Evolutionary conservation across 2,329 filamentous ascomycete genomes (phyloP), one percentile per base, ranked within the genome.

Genomic region (Rhytidhysteron rufulum): DNA sequence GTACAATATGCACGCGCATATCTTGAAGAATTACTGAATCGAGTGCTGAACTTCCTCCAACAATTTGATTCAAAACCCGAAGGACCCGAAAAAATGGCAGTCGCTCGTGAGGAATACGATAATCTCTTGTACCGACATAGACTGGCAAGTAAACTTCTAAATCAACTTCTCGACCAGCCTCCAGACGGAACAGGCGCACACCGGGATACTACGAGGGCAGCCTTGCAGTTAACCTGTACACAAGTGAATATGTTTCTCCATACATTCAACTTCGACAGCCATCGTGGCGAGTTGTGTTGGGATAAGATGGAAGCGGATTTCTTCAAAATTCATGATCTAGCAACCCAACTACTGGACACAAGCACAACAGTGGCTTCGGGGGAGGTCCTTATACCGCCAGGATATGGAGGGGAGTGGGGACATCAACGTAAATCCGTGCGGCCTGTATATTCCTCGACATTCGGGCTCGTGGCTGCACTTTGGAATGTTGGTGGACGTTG

Each of bases 371-470:
- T n/a, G n/a, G 50, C 55, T n/a, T n/a, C 46, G 3, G 57, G 34
- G 24, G 24, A 27, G 24, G 24, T 8, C 24, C 8, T 8, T 13
- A 33, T 33, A 33, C 31, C 17, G 7, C 31, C n/a, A 8, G 8
- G 31, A 33, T 15, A 15, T 15, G 16, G n/a, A 15, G 17, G 8
- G 7, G 8, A 33, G n/a, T 19, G 7, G 8, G 31, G 8, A 15
- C 7, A 15, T 13, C 24, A 7, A 13, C 7, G 24, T 13, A 7
- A 13, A 7, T 37, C 27, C 29, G 20, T 30, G 3, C 37, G 50
- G 0, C 59, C 60, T 1, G 49, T 60, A 2, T 64, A 62, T 41
- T 51, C 54, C 2, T 51, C 52, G 1, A 41, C 49, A 8, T 50
- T 51, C 3, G 57, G 58, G 4, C 39, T 58, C 5, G 37, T 57